These are phyloP conservation scores for Sophora flavescens DNA, from an alignment of 306 rosid species.

Conservation along the genomic window DNA sequence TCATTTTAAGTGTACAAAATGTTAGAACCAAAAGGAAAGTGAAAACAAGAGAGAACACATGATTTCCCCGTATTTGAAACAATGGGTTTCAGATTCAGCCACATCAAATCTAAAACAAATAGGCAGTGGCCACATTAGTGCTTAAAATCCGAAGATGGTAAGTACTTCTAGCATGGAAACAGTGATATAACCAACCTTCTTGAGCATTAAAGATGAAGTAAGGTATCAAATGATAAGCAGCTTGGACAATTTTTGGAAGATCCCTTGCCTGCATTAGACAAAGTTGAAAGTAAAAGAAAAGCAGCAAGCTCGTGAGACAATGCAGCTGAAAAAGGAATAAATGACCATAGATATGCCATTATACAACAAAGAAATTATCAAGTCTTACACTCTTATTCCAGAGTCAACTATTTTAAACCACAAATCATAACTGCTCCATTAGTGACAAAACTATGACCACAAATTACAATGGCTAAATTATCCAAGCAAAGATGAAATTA, in stretches of 20 bases:
- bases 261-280: slow-evolving; percentile 81
- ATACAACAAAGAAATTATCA: slow-evolving; percentile 5
- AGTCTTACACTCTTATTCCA: background rate
- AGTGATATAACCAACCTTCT: slow-evolving; percentile 70
- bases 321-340: slow-evolving; percentile 31
- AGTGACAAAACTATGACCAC: background rate
- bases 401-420: background rate
- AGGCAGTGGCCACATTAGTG: background rate
- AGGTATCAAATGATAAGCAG: slow-evolving; percentile 85
- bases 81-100: slow-evolving; percentile 26
- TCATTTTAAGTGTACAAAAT: background rate
- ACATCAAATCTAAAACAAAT: slow-evolving; percentile 1
- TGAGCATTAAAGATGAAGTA: slow-evolving; percentile 91
- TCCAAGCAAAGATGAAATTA: slow-evolving; percentile 20
- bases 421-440: background rate
- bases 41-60: background rate
- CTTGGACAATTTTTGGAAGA: slow-evolving; percentile 83
- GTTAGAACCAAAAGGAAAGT: background rate
- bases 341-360: background rate
- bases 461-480: background rate
- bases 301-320: slow-evolving; percentile 14
- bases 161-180: slow-evolving; percentile 27
- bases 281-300: slow-evolving; percentile 37
- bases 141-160: slow-evolving; percentile 3
- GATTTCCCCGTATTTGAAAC: background rate